Percentiles rank a stretch among this genome's conserved stretches.
Evolutionary conservation across 2,329 filamentous ascomycete species (phyloP).

Genomic region (Aspergillus brasiliensis): DNA sequence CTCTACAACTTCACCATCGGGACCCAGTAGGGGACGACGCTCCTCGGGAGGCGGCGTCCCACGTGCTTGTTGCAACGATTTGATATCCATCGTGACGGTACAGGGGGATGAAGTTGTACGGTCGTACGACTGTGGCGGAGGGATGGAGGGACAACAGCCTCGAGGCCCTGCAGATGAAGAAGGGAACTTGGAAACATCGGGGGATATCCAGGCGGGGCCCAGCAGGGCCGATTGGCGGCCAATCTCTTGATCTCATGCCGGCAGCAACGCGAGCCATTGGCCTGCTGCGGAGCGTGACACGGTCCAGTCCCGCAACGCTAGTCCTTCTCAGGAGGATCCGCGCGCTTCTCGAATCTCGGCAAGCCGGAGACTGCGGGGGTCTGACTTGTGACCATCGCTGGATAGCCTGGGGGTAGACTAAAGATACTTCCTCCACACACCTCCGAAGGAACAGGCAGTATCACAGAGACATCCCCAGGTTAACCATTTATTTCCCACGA

Average conservation of each 20-base stretch:
- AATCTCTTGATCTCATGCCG: not conserved
- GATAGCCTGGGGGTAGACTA: too few species aligned
- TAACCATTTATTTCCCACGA: too few species aligned
- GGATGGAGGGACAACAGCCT: not conserved
- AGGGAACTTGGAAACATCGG: not conserved
- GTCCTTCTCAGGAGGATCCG: not conserved
- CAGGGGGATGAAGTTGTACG: not conserved
- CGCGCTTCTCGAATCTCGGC: not conserved
- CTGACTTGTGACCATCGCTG: too few species aligned
- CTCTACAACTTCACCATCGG: not conserved
- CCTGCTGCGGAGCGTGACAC: not conserved
- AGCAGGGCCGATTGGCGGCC: not conserved
- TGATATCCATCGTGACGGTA: not conserved
- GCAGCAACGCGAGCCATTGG: not conserved
- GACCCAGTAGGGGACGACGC: not conserved
- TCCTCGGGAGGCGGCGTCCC: not conserved
- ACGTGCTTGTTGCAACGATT: not conserved
- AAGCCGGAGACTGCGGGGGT: not conserved
- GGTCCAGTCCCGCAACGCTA: not conserved
- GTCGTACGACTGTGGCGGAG: not conserved
- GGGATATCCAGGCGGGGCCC: not conserved
- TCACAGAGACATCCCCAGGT: too few species aligned
- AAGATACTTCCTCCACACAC: too few species aligned
- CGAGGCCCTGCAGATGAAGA: not conserved
- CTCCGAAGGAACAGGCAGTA: too few species aligned